Evolutionary conservation across 257 asterid genomes (phyloP).

Genomic region (Solanum pimpinellifolium): DNA sequence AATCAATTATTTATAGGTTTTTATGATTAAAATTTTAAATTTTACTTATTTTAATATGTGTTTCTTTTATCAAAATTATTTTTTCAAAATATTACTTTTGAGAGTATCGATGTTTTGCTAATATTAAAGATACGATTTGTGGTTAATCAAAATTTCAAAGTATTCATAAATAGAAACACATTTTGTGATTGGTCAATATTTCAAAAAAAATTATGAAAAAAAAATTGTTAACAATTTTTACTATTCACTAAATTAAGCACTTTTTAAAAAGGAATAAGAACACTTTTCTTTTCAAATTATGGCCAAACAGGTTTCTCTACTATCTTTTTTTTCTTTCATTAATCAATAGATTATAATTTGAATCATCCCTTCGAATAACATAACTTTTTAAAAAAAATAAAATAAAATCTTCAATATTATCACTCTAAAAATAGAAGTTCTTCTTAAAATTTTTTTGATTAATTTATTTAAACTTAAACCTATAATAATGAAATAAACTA

Average conservation of each 20-base stretch:
- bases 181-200: too few species aligned
- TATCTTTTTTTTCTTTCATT: too few species aligned
- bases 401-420: not conserved
- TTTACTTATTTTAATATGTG: not conserved
- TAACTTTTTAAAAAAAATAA: too few species aligned
- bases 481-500: not conserved
- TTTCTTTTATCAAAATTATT: not conserved
- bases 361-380: not conserved
- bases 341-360: not conserved
- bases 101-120: not conserved
- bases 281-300: not conserved
- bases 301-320: not conserved
- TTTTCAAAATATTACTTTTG: not conserved
- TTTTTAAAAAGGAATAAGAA: not conserved
- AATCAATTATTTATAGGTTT: not conserved
- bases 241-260: not conserved
- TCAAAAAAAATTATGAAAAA: too few species aligned
- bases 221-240: not conserved
- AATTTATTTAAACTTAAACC: not conserved
- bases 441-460: not conserved
- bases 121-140: not conserved
- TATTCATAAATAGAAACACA: too few species aligned
- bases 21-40: not conserved
- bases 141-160: not conserved
- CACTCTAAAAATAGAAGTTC: not conserved